Evolutionary conservation across 352 stramenopile genomes (phyloP).

Genomic region (Globisporangium middletonii): DNA sequence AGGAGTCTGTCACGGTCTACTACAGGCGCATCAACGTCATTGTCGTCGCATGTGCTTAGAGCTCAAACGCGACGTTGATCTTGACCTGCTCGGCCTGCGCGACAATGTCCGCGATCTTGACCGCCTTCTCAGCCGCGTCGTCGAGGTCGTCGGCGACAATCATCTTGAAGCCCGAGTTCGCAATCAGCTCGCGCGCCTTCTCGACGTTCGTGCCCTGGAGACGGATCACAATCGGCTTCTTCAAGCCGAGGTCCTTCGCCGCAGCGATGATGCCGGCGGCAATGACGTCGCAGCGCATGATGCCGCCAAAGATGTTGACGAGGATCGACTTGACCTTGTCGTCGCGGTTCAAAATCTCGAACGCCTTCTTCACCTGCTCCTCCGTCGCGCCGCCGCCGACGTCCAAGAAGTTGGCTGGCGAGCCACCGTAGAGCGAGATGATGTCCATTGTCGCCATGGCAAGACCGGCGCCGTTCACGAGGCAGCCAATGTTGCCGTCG

Average conservation of each 20-base stretch:
- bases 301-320: conserved; percentile 99
- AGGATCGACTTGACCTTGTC: conserved; percentile 96
- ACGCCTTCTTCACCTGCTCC: conserved; percentile 85
- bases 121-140: conserved; percentile 93
- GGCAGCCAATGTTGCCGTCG: conserved; percentile 99
- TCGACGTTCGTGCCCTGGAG: conserved; percentile 98
- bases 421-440: conserved; percentile 97
- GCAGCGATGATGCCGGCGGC: conserved; percentile 95
- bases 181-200: conserved; percentile 91
- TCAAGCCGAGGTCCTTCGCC: conserved; percentile 93
- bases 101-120: conserved; percentile 87
- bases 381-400: conserved; percentile 95
- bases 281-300: conserved; percentile 99
- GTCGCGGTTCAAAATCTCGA: conserved; percentile 88
- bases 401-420: conserved; percentile 98
- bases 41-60: conserved; percentile 25
- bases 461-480: conserved; percentile 98
- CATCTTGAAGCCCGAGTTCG: conserved; percentile 91
- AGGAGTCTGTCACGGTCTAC: no score
- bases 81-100: conserved; percentile 64
- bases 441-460: conserved; percentile 99
- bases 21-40: conserved; percentile 1
- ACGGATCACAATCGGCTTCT: conserved; percentile 98
- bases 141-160: conserved; percentile 94
- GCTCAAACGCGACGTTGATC: conserved; percentile 67